Conservation (phyloP, 257 asterid species). For the Scutellaria barbata region DNA sequence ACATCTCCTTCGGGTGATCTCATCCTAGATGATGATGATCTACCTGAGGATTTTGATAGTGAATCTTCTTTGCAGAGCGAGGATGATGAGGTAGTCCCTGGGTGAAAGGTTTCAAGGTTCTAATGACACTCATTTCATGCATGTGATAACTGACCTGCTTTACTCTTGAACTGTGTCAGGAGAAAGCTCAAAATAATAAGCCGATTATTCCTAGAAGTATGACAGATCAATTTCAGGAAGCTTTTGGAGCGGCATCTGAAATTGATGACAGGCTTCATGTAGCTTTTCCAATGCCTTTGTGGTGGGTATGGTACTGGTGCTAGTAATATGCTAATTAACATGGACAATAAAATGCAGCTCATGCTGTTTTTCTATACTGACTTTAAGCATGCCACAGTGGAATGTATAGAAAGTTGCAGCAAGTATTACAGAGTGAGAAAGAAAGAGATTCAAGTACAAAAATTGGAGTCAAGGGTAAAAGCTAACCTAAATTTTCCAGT, state of each 20-base stretch:
- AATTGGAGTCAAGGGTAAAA: constrained; percentile 54
- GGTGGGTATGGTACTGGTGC: constrained; percentile 54
- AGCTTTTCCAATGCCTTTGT: constrained; percentile 44
- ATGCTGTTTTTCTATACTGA: neutral
- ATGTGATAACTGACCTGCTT: constrained; percentile 29
- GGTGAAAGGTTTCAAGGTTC: constrained; percentile 33
- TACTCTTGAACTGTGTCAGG: constrained; percentile 52
- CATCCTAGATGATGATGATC: constrained; percentile 48
- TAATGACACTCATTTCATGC: constrained; percentile 27
- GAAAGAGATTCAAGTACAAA: constrained; percentile 52
- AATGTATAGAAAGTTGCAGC: constrained; percentile 70
- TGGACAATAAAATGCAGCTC: constrained; percentile 28
- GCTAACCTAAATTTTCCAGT: constrained; percentile 17
- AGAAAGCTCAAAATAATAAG: constrained; percentile 43
- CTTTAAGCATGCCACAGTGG: constrained; percentile 44
- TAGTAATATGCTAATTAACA: constrained; percentile 27
- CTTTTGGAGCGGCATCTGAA: constrained; percentile 52
- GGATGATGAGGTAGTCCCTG: constrained; percentile 62
- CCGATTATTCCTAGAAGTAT: constrained; percentile 52
- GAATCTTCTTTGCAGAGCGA: constrained; percentile 50
- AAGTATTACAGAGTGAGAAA: constrained; percentile 69
- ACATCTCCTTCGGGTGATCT: constrained; percentile 44
- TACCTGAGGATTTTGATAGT: constrained; percentile 53
- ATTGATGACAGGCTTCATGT: constrained; percentile 41
- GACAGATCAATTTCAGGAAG: constrained; percentile 84